Base-by-base conservation (phyloP, 2,329 filamentous ascomycete genomes). In the Xylariaceae sp. region DNA sequence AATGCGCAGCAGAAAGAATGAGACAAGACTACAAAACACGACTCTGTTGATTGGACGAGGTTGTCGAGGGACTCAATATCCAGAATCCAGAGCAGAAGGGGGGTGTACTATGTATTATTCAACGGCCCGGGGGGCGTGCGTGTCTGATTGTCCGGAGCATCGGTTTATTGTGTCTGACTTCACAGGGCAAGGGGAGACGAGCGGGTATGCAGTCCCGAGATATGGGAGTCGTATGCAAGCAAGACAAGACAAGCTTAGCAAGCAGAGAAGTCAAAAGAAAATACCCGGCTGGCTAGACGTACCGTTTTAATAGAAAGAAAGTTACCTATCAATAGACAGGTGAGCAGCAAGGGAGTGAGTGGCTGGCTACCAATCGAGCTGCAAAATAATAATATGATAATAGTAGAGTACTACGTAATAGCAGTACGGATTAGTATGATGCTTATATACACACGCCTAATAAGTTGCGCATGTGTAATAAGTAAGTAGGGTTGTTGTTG, bases 171-270 rank as follows among this genome's bases (percentile, higher is more conserved):
- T 64, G 56, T 64, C 63, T 64, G 51, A 61, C 50, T 58, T 64
- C 50, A 59, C 66, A 67, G 63, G 61, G 62, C 65, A 64, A 67
- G 64, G 64, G 64, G 63, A 65, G 61, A 64, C 61, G 65, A 67
- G 63, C 56, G 45, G 20, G 50, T 53, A 56, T 50, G 44, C 60
- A 60, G 50, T 48, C 52, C 48, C 49, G 63, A 59, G 56, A 51
- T 55, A 58, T 56, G 53, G 59, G 54, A 61, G 49, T 54, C 57
- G 52, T 53, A 64, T 61, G 62, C 60, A 62, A 61, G 57, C 59
- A 51, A 53, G 52, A 49, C 57, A 61, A 50, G n/a, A n/a, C n/a
- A n/a, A n/a, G 54, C 55, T 6, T 29, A 29, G 26, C 26, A 29
- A 29, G 26, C 26, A n/a, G n/a, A n/a, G 23, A 4, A 37, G 32